Base-by-base conservation (phyloP, 257 asterid species). In the Primulina tabacum region DNA sequence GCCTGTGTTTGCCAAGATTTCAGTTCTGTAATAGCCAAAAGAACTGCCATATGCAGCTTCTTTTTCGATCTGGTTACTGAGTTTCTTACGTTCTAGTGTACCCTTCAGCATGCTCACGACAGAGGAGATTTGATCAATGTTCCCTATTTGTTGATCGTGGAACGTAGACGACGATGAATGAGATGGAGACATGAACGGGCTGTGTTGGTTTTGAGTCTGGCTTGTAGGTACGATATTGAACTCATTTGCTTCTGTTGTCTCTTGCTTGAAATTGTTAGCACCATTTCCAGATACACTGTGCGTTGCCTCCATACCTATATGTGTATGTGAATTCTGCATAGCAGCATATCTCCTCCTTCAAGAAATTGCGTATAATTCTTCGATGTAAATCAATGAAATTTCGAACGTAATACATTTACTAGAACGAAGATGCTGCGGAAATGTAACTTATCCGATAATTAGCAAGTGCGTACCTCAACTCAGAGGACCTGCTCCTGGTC, bases 21-120 rank as follows among this genome's bases (percentile, higher is more conserved):
- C 78, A 53, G 81, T 71, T 60, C 75, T 82, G 63, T 82, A 80
- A 75, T 79, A 82, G 7, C 81, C 90, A 33, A 85, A 80, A 58
- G 82, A 74, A 73, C 73, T 74, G 30, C 76, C 89, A 29, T 74
- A 77, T 40, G 74, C 28, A 40, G 84, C 72, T 75, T 81, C 90
- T 30, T 76, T 77, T 58, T 67, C 78, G 5, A 76, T 50, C n/a
- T 75, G 78, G 78, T 67, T 68, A 38, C 30, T 8, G 32, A 75
- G 73, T 69, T 74, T 81, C 79, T 81, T 83, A 50, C 88, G 78
- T 33, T 83, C 84, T 60, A 91, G 71, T 1, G 97, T 87, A 52
- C 95, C 92, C 88, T 91, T 91, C 18, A 91, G 89, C 97, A 89
- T 89, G 95, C 84, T 87, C 77, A 91, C 96, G 2, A 91, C 90